phyloP scores from a whole-genome alignment of 2,329 filamentous ascomycete species.

The Microsporum ferrugineum region DNA sequence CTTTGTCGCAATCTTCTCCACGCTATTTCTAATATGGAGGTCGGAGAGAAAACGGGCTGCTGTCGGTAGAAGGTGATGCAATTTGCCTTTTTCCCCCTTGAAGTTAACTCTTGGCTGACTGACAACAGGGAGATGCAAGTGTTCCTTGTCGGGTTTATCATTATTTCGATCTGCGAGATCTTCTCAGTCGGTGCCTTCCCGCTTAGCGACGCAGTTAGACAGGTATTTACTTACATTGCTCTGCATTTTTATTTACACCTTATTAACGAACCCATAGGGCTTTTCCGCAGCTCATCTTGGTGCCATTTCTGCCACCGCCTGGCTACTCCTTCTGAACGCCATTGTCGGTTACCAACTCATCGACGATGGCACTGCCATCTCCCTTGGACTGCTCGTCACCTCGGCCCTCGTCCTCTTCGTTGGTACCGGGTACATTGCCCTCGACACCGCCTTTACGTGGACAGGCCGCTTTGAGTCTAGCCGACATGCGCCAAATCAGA shows the following conservation, averaged over 20 bases:
- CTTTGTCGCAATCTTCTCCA: slow-evolving; percentile 60
- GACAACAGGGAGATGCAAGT: slow-evolving; percentile 78
- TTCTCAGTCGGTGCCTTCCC: slow-evolving; percentile 90
- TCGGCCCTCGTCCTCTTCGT: slow-evolving; percentile 67
- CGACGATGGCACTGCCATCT: slow-evolving; percentile 83
- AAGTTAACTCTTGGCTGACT: neutral
- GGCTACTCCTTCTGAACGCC: slow-evolving; percentile 86
- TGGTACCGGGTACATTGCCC: slow-evolving; percentile 87
- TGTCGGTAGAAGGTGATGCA: slow-evolving; percentile 70
- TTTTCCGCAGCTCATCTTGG: slow-evolving; percentile 88
- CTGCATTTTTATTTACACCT: neutral
- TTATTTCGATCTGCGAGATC: slow-evolving; percentile 89
- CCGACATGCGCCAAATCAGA: slow-evolving; percentile 46
- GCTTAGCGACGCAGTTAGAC: slow-evolving; percentile 54
- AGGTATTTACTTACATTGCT: slow-evolving; percentile 31
- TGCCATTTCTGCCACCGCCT: slow-evolving; percentile 74
- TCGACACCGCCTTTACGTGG: slow-evolving; percentile 83
- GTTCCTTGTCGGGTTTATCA: slow-evolving; percentile 73
- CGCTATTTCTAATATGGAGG: slow-evolving; percentile 58
- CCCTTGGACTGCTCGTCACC: slow-evolving; percentile 59
- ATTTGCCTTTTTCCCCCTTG: slow-evolving; percentile 15
- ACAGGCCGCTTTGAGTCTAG: slow-evolving; percentile 64
- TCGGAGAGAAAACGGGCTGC: slow-evolving; percentile 88
- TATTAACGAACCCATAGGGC: slow-evolving; percentile 42
- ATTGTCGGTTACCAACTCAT: slow-evolving; percentile 86